Evolutionary conservation across 148 eudicot genomes (phyloP).

Genomic region (Rhododendron vialii): DNA sequence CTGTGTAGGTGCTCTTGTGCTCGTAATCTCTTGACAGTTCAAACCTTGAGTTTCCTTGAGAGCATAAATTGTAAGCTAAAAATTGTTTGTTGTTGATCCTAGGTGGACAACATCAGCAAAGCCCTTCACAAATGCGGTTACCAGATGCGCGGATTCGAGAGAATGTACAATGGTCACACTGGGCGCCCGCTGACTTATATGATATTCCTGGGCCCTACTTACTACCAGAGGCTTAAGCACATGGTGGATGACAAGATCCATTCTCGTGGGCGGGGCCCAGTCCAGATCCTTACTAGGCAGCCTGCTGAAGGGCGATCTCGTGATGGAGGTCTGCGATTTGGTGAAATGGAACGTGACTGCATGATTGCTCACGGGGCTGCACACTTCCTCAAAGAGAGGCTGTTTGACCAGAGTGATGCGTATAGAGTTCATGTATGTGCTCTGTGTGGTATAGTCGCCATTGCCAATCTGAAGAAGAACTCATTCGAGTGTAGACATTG

Average conservation of each 20-base stretch:
- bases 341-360: conserved; percentile 96
- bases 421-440: conserved; percentile 91
- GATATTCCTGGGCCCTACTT: conserved; percentile 96
- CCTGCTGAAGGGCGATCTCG: conserved; percentile 98
- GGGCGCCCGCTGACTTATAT: conserved; percentile 67
- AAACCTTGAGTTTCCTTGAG: not conserved
- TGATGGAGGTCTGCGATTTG: conserved; percentile 93
- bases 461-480: conserved; percentile 85
- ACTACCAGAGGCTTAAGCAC: conserved; percentile 92
- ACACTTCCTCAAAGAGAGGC: conserved; percentile 82
- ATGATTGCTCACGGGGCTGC: conserved; percentile 99
- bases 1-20: not conserved
- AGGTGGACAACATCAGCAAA: conserved; percentile 90
- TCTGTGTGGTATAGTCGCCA: conserved; percentile 74
- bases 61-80: not conserved
- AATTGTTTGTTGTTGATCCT: not conserved
- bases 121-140: conserved; percentile 96
- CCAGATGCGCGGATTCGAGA: conserved; percentile 97
- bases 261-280: conserved; percentile 91
- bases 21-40: not conserved
- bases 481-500: conserved; percentile 90
- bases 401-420: conserved; percentile 94
- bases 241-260: conserved; percentile 98
- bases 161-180: conserved; percentile 95
- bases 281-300: conserved; percentile 89